Percentiles rank a stretch among this genome's conserved stretches.
These are phyloP conservation scores for Elsinoe australis DNA, from an alignment of 2,329 filamentous ascomycete species.

Conservation along the genomic window DNA sequence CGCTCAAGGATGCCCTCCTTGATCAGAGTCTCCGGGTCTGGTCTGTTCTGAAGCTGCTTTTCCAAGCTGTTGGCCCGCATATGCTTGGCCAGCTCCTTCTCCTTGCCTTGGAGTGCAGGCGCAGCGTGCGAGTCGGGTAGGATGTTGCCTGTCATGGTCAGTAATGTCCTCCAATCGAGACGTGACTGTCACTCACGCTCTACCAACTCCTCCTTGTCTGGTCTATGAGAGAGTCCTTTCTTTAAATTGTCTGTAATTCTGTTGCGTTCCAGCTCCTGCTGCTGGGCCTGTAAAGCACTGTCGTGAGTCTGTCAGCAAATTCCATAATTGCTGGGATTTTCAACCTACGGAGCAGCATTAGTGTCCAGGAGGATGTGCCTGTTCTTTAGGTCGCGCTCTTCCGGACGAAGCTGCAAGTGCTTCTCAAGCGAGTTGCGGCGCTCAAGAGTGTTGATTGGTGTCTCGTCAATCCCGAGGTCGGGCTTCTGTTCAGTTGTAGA, in stretches of 20 bases:
- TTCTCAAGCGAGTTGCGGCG: conserved; percentile 35
- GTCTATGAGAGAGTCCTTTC: conserved; percentile 55
- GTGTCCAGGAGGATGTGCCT: conserved; percentile 61
- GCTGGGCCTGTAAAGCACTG: conserved; percentile 52
- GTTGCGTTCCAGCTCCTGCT: conserved; percentile 58
- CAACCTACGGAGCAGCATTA: conserved; percentile 55
- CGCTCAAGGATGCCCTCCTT: conserved; percentile 67
- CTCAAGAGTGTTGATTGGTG: conserved; percentile 21
- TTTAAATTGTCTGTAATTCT: conserved; percentile 55
- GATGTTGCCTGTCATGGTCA: conserved; percentile 61
- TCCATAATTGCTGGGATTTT: background rate
- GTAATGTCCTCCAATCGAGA: background rate
- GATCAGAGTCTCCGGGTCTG: conserved; percentile 66
- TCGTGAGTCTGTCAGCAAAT: background rate
- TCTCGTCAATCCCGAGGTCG: conserved; percentile 11
- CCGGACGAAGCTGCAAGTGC: conserved; percentile 42
- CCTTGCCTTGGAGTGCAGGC: conserved; percentile 69
- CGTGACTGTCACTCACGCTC: conserved; percentile 53
- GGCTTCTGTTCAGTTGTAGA: conserved; percentile 1
- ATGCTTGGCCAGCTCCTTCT: conserved; percentile 76
- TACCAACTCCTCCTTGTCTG: conserved; percentile 66
- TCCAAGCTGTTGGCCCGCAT: conserved; percentile 84
- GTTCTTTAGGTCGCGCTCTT: conserved; percentile 57
- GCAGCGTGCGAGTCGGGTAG: conserved; percentile 71
- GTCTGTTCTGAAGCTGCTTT: conserved; percentile 73